Evolutionary conservation across 345 rosid species (phyloP).

Genomic region (Camelina neglecta): DNA sequence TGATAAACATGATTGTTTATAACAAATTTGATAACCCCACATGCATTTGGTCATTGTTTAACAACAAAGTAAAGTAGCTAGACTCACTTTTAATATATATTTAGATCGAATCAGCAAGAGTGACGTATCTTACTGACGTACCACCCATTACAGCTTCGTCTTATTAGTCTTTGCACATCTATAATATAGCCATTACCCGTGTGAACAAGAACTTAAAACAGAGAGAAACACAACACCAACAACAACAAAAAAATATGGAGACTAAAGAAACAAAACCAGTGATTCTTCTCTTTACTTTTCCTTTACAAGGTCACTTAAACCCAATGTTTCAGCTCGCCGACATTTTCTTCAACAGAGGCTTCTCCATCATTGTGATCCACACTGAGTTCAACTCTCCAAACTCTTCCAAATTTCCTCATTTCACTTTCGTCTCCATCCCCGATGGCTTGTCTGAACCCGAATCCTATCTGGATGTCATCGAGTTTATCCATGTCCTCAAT

Average conservation of each 20-base stretch:
- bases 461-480: constrained; percentile 22
- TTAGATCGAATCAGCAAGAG: not conserved
- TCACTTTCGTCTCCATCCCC: constrained; percentile 57
- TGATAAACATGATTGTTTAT: constrained; percentile 8
- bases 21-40: constrained; percentile 22
- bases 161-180: not conserved
- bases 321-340: constrained; percentile 67
- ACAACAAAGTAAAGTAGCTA: constrained; percentile 1
- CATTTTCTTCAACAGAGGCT: constrained; percentile 55
- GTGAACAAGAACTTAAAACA: not conserved
- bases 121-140: constrained; percentile 20
- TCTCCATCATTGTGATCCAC: constrained; percentile 60
- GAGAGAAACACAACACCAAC: constrained; percentile 1
- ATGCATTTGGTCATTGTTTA: constrained; percentile 31
- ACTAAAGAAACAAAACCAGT: constrained; percentile 43
- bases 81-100: not conserved
- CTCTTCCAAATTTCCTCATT: constrained; percentile 53
- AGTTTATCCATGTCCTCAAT: constrained; percentile 46
- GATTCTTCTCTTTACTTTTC: constrained; percentile 57
- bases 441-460: constrained; percentile 49
- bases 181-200: constrained; percentile 4
- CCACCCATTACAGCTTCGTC: not conserved
- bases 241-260: constrained; percentile 21
- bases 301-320: constrained; percentile 69
- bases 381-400: constrained; percentile 57